phyloP scores from a whole-genome alignment of 352 stramenopile species.

The Globisporangium alternatum region DNA sequence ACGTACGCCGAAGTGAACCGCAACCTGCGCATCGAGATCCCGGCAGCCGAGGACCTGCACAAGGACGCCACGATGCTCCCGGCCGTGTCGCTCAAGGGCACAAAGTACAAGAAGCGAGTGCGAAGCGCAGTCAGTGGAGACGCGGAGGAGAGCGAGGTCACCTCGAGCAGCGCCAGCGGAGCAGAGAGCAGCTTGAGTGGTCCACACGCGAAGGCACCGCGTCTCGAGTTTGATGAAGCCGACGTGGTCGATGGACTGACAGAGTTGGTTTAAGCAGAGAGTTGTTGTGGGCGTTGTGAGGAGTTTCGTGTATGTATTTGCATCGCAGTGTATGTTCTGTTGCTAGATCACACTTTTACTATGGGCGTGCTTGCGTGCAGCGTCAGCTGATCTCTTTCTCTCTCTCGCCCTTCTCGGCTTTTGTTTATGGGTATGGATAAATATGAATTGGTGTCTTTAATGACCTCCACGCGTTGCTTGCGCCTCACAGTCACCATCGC shows the following conservation, averaged over 20 bases:
- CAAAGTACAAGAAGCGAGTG: slow-evolving; percentile 64
- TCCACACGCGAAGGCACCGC: slow-evolving; percentile 41
- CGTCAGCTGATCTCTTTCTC: neutral
- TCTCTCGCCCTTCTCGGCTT: neutral
- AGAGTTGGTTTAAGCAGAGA: slow-evolving; percentile 43
- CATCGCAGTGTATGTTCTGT: neutral
- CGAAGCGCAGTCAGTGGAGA: slow-evolving; percentile 18
- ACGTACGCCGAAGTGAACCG: slow-evolving; percentile 59
- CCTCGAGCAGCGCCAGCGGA: neutral
- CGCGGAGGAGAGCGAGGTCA: neutral
- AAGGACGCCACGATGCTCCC: slow-evolving; percentile 69
- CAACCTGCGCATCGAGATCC: slow-evolving; percentile 76
- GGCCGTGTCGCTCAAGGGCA: slow-evolving; percentile 37
- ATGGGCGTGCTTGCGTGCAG: no score
- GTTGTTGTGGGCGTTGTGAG: no score
- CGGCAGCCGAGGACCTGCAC: slow-evolving; percentile 56
- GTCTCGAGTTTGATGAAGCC: slow-evolving; percentile 51
- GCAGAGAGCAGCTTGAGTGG: neutral
- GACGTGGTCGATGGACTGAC: slow-evolving; percentile 57
- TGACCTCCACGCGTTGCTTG: neutral
- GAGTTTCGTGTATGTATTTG: neutral
- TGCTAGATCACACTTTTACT: no score
- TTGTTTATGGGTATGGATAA: neutral
- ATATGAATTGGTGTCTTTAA: neutral
- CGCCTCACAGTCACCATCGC: neutral